These are phyloP conservation scores for Cercospora sp. DNA, from an alignment of 2,329 filamentous ascomycete genomes.

Conservation along the genomic window DNA sequence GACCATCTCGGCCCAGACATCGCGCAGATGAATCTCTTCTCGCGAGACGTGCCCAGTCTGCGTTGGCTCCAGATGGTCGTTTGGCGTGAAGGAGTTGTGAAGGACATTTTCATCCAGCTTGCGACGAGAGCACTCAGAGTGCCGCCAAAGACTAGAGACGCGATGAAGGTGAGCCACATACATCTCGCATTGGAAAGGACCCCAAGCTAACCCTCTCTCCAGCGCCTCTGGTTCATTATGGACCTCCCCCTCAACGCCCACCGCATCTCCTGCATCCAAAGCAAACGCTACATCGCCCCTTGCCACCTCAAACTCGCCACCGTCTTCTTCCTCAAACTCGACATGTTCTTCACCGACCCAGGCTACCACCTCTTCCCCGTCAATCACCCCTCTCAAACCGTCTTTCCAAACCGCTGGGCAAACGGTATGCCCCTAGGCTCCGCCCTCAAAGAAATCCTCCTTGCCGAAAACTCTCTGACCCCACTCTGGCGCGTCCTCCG, in stretches of 20 bases:
- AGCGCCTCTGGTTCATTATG: conserved; percentile 71
- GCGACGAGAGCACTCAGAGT: conserved; percentile 57
- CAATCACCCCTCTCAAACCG: conserved; percentile 16
- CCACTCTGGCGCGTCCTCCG: conserved; percentile 60
- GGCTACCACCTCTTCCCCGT: conserved; percentile 37
- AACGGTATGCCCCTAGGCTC: conserved; percentile 40
- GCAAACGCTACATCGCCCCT: conserved; percentile 57
- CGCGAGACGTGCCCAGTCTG: conserved; percentile 61
- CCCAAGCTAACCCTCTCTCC: conserved; percentile 35
- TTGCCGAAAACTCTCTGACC: conserved; percentile 35
- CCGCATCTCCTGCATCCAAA: conserved; percentile 58
- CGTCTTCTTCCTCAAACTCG: conserved; percentile 70
- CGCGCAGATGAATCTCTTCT: conserved; percentile 33
- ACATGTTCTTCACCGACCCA: conserved; percentile 68
- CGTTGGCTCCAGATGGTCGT: conserved; percentile 68
- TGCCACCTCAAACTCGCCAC: conserved; percentile 62
- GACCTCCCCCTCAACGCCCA: conserved; percentile 61
- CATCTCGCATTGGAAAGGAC: conserved; percentile 14
- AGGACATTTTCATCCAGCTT: conserved; percentile 64
- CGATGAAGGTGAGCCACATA: conserved; percentile 20
- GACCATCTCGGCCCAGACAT: conserved; percentile 19
- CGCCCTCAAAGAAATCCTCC: conserved; percentile 55
- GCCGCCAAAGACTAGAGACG: conserved; percentile 29
- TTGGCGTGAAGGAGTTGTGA: conserved; percentile 56
- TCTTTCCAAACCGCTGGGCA: conserved; percentile 15